A percentile compares a stretch with the other conserved stretches of the same genome.
These are phyloP conservation scores for Scleroderma citrinum DNA, from an alignment of 768 basidiomycete species.

Conservation along the genomic window DNA sequence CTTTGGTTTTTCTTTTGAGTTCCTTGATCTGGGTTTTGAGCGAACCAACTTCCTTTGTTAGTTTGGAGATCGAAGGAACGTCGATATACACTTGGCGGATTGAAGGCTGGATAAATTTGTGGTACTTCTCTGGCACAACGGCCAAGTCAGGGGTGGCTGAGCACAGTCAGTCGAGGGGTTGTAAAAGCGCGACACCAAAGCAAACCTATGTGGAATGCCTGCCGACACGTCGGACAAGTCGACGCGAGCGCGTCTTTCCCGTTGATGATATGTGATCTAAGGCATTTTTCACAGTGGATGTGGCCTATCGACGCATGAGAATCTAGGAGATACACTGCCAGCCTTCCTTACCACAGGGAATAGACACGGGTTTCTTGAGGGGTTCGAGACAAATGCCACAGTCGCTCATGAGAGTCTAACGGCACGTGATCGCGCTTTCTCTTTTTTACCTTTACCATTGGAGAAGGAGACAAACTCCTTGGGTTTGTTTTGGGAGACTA, in stretches of 20 bases:
- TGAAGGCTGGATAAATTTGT: constrained; percentile 50
- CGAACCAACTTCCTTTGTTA: constrained; percentile 29
- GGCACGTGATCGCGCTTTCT: too few species aligned
- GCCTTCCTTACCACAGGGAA: constrained; percentile 54
- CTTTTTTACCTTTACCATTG: too few species aligned
- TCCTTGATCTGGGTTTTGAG: constrained; percentile 35
- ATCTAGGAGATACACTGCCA: neutral
- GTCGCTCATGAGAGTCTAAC: constrained; percentile 33
- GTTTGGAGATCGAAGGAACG: constrained; percentile 17
- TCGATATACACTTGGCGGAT: constrained; percentile 55
- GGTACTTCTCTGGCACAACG: constrained; percentile 51
- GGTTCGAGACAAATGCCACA: constrained; percentile 60
- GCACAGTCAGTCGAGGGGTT: neutral
- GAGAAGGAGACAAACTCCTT: constrained; percentile 3
- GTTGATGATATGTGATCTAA: constrained; percentile 31
- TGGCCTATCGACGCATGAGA: constrained; percentile 40
- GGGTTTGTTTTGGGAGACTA: constrained; percentile 5
- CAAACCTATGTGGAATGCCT: constrained; percentile 51
- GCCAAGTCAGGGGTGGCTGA: constrained; percentile 43
- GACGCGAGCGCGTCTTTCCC: constrained; percentile 29
- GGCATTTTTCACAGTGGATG: constrained; percentile 58
- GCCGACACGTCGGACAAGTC: constrained; percentile 58
- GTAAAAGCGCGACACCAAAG: neutral
- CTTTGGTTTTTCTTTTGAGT: constrained; percentile 37
- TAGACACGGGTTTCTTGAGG: constrained; percentile 47